Base-by-base conservation (phyloP, 1,139 yeast genomes). In the Geotrichum candidum region DNA sequence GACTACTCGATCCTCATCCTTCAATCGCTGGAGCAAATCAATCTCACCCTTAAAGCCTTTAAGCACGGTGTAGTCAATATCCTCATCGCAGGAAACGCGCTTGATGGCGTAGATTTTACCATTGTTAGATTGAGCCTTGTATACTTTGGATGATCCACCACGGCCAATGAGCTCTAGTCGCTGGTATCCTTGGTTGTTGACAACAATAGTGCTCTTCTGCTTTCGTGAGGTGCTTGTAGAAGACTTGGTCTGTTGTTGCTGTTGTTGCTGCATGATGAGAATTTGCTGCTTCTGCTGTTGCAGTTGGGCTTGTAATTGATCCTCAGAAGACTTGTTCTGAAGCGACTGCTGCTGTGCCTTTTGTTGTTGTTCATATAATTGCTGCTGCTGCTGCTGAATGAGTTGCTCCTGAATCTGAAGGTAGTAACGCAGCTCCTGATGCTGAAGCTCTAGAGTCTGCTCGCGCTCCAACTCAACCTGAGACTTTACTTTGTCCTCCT, bases 61-160 rank as follows among this genome's bases (percentile, higher is more conserved):
- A 1, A 89, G 80, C 61, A 94, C 87, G 0, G 84, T 71, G 18
- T 85, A 88, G 68, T 91, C 97, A 72, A 87, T 87, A 67, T 87
- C 91, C 22, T 71, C 70, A 71, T 87, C 95, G 70, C 90, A 85
- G 0, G 84, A 78, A 0, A 94, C 97, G 66, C 87, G 84, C 69
- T 94, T 94, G 56, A 94, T 79, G 0, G 99, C 99, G 73, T 83
- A 90, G 1, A 84, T 75, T 66, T 82, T 82, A 48, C 72, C 71
- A 60, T 80, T 81, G 3, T 79, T 72, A 0, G 86, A 78, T 66
- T 84, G 86, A 0, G 88, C 96, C 68, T 88, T 87, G 77, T 87
- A 94, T 22, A 94, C 99, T 70, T 88, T 90, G 0, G 98, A 91
- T 0, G 97, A 83, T 0, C 99, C 99, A 45, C 99, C 99, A 69